Base-by-base conservation (phyloP, 805 yeast species). In the Vanderwaltozyma tropicalis region DNA sequence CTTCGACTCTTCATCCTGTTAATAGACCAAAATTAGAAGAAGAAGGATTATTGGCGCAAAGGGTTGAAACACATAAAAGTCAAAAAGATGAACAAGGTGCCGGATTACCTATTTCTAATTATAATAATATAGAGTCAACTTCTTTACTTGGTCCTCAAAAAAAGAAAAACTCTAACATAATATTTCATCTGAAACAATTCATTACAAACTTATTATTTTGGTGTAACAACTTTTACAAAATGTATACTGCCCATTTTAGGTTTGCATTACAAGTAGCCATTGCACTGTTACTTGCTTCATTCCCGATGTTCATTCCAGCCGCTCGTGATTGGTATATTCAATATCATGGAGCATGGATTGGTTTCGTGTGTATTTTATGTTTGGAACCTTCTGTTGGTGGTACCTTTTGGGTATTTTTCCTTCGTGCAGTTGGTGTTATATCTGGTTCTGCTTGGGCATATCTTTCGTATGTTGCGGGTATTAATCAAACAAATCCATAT, bases 341-440 rank as follows among this genome's bases (percentile, higher is more conserved):
- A 14, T 61, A 64, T 24, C 62, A 69, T 42, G 76, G 76, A 30
- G 55, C 70, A 1, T 72, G 77, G 77, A 64, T 69, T 6, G 76
- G 76, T 20, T 72, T 72, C 56, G 72, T 70, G 5, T 70, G 73
- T 43, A 66, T 67, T 24, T 48, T 72, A 32, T 69, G 68, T 18
- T 39, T 71, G 20, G 77, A 72, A 42, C 71, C 74, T 0, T 67
- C 72, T 5, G 63, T 71, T 13, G 77, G 77, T 12, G 69, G 66
- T 14, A 69, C 76, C 1, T 63, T 69, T 34, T 67, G 64, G 59
- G 68, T 67, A 4, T 67, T 68, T 42, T 62, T 71, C 34, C 44
- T 69, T 1, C 62, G 77, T 47, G 65, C 66, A 10, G 64, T 69
- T 14, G 76, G 76, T 17, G 67, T 70, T 9, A 46, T 67, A 2